These are phyloP conservation scores for Aureobasidium sp. DNA, from an alignment of 2,329 filamentous ascomycete genomes.

Conservation along the genomic window DNA sequence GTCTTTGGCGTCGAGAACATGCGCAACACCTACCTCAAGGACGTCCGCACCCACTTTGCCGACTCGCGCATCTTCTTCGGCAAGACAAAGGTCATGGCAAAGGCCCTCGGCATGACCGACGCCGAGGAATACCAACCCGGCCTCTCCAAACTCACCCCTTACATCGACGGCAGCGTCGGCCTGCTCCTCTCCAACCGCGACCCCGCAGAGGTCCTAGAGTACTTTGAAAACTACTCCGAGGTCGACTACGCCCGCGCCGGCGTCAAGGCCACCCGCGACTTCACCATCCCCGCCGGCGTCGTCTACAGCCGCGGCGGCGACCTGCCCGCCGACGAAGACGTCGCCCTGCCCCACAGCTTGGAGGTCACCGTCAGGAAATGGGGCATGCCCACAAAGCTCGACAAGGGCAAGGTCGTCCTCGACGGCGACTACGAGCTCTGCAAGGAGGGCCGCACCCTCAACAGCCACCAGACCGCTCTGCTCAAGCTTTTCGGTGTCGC, in stretches of 20 bases:
- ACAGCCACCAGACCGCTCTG: constrained; percentile 86
- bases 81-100: constrained; percentile 98
- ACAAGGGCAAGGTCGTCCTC: constrained; percentile 80
- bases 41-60: constrained; percentile 74
- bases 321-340: constrained; percentile 71
- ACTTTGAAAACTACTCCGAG: constrained; percentile 65
- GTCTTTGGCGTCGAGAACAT: constrained; percentile 94
- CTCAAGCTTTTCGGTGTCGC: constrained; percentile 90
- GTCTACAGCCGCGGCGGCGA: constrained; percentile 75
- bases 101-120: constrained; percentile 73
- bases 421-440: constrained; percentile 70
- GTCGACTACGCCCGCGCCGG: constrained; percentile 91
- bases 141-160: constrained; percentile 60
- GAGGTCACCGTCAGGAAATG: constrained; percentile 87
- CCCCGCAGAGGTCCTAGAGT: constrained; percentile 58
- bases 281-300: constrained; percentile 75
- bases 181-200: constrained; percentile 81
- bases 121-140: constrained; percentile 70
- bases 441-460: constrained; percentile 74
- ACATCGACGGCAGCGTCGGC: constrained; percentile 77
- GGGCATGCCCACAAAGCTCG: constrained; percentile 80
- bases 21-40: constrained; percentile 94
- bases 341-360: constrained; percentile 77
- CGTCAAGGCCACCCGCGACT: constrained; percentile 62
- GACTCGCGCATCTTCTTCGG: constrained; percentile 95